phyloP scores from a whole-genome alignment of 2,329 filamentous ascomycete species.

The Nothophoma quercina region DNA sequence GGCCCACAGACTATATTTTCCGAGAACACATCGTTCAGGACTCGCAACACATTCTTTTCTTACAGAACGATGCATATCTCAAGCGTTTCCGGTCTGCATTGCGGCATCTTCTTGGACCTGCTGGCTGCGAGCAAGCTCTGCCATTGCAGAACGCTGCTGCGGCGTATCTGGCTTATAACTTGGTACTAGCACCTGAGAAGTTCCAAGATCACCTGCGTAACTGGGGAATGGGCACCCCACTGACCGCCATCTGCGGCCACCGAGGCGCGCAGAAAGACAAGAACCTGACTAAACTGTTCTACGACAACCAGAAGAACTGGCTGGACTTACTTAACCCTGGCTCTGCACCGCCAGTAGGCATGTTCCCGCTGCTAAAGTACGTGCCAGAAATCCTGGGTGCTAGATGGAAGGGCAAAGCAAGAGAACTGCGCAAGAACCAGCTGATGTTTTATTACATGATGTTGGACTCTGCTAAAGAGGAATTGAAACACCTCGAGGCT shows the following conservation, averaged over 20 bases:
- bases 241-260: conserved; percentile 7
- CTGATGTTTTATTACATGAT: conserved; percentile 3
- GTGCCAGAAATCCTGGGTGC: not conserved
- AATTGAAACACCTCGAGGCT: not conserved
- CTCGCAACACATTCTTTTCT: not conserved
- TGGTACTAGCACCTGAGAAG: conserved; percentile 39
- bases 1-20: conserved; percentile 15
- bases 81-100: conserved; percentile 3
- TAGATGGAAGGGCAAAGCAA: conserved; percentile 1
- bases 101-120: conserved; percentile 7
- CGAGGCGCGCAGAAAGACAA: conserved; percentile 7
- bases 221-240: conserved; percentile 4
- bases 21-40: conserved; percentile 50
- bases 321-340: not conserved
- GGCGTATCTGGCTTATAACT: conserved; percentile 35
- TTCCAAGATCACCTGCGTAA: conserved; percentile 6
- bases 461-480: conserved; percentile 3
- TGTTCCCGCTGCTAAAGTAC: conserved; percentile 10
- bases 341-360: conserved; percentile 2
- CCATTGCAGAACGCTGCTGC: conserved; percentile 51
- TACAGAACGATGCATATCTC: not conserved
- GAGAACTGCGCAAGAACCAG: conserved; percentile 2
- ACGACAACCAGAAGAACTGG: conserved; percentile 11
- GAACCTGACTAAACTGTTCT: conserved; percentile 2
- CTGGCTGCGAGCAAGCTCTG: conserved; percentile 48